Evolutionary conservation across 257 asterid genomes (phyloP).

Genomic region (Solanum virginianum): DNA sequence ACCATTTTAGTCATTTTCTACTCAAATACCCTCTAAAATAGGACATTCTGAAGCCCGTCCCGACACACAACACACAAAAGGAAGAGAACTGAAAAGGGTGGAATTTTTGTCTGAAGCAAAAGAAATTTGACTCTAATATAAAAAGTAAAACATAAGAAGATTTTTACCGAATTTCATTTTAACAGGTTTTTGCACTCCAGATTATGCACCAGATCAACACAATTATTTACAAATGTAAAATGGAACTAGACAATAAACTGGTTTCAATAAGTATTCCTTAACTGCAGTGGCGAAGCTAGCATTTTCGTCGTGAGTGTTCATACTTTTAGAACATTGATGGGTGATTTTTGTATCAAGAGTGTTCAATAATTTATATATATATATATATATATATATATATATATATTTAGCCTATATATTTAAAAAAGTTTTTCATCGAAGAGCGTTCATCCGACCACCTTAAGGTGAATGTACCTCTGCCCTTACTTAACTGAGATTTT

Average conservation of each 20-base stretch:
- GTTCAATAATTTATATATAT: no score
- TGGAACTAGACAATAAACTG: background rate
- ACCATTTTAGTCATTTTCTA: no score
- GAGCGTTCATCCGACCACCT: no score
- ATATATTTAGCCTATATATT: no score
- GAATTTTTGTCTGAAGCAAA: background rate
- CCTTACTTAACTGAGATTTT: background rate
- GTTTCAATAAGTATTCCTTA: background rate
- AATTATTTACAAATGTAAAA: background rate
- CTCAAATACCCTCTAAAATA: no score
- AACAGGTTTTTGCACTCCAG: background rate
- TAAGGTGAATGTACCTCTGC: no score
- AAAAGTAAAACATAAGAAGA: background rate
- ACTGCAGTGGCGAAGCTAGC: no score
- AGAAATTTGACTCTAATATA: background rate
- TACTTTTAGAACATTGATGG: no score
- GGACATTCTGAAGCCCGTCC: background rate
- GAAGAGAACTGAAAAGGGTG: background rate
- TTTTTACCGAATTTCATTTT: background rate
- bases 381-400: no score
- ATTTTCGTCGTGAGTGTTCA: no score
- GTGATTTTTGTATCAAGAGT: no score
- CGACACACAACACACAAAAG: background rate
- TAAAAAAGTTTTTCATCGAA: no score
- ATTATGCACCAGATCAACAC: background rate